Base-by-base conservation (phyloP, 1,284 basidiomycete species). In the Ustilago loliicola region DNA sequence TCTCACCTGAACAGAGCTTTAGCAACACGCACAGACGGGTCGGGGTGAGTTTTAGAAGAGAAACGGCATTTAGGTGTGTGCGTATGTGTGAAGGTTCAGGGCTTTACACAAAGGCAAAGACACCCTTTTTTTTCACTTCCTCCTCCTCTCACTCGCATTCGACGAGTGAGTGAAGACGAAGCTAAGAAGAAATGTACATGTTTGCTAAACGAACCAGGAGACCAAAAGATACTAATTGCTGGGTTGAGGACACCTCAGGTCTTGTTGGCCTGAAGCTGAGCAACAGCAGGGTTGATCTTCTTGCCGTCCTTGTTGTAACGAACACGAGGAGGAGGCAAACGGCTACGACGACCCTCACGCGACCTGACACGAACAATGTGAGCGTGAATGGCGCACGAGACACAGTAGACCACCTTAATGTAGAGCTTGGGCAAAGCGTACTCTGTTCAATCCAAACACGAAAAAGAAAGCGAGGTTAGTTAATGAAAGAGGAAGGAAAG, bases 321-420 rank as follows among this genome's bases (percentile, higher is more conserved):
- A 82, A 98, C 89, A 83, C 97, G 93, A 57, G 95, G 94, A 81
- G 96, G 96, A 79, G 96, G 97, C 2, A 78, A 63, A 78, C 84
- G 84, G 80, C 72, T 83, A 62, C 84, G 80, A 51, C 85, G 83
- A 52, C 84, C 83, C 70, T 81, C 83, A 62, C 81, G 78, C 57
- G 83, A 85, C 45, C 85, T 82, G 11, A 86, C 85, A 75, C 85
- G 83, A 40, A 85, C 85, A 54, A 85, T 93, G 89, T 99, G 96
- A 85, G 96, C 96, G 91, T 99, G 96, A 88, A 99, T 98, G 53
- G 96, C 96, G 88, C 97, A 99, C 69, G 96, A 98, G 76, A 99
- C 93, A 88, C 96, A 99, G 91, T 99, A 99, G 63, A 92, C 93
- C 83, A 99, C 94, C 92, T 98, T 98, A 91, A 98, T 93, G 91